Conservation (phyloP, 2,329 filamentous ascomycete species). For the Hypoxylon sp. region DNA sequence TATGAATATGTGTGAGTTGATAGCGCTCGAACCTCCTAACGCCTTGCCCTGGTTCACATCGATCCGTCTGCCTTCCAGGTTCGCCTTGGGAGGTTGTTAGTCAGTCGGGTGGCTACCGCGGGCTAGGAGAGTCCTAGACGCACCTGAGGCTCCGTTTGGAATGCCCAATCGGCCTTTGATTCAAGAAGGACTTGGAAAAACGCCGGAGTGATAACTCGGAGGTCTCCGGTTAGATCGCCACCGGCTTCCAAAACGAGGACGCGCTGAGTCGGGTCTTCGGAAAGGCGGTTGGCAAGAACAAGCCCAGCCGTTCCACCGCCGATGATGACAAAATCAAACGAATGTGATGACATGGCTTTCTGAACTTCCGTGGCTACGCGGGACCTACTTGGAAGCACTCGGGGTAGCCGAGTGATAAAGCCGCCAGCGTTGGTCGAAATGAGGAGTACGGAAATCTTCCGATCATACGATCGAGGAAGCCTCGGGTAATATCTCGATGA, state of each 20-base stretch:
- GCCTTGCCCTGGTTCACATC: slow-evolving; percentile 41
- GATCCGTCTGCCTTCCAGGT: slow-evolving; percentile 32
- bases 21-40: slow-evolving; percentile 44
- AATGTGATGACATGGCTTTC: slow-evolving; percentile 1
- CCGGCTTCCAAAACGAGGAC: slow-evolving; percentile 16
- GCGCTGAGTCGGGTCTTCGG: slow-evolving; percentile 8
- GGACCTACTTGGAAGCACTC: neutral
- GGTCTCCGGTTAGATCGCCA: slow-evolving; percentile 5
- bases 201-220: slow-evolving; percentile 8
- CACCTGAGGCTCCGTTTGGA: slow-evolving; percentile 35
- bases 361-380: neutral
- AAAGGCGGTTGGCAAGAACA: slow-evolving; percentile 11
- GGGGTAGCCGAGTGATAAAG: neutral
- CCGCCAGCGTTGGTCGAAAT: neutral
- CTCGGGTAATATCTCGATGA: neutral
- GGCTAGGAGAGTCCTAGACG: neutral
- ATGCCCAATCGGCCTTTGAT: slow-evolving; percentile 33
- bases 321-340: slow-evolving; percentile 11
- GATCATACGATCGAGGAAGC: neutral
- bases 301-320: slow-evolving; percentile 11
- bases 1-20: slow-evolving; percentile 43
- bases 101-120: neutral
- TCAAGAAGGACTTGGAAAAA: slow-evolving; percentile 17
- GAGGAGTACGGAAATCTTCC: neutral
- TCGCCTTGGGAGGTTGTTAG: slow-evolving; percentile 18